These are phyloP conservation scores for Mollisiaceae sp. DNA, from an alignment of 2,329 filamentous ascomycete genomes.

Conservation along the genomic window DNA sequence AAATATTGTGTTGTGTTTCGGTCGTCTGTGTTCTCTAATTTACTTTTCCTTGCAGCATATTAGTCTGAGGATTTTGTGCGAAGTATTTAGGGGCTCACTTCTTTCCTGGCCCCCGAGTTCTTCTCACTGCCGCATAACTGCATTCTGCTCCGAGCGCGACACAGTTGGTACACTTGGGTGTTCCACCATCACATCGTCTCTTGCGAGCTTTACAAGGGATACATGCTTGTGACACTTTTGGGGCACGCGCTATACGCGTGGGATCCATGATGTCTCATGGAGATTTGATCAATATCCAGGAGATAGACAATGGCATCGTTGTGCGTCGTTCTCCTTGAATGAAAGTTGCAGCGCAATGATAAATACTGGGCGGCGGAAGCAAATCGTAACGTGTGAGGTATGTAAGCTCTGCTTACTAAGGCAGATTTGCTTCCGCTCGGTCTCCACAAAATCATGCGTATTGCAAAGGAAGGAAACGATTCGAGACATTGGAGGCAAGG, in stretches of 20 bases:
- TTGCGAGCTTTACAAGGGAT: slow-evolving; percentile 16
- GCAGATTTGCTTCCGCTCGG: slow-evolving; percentile 14
- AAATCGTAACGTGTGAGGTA: neutral
- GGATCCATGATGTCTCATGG: no score
- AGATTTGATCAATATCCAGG: no score
- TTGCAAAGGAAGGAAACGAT: no score
- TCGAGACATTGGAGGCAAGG: no score
- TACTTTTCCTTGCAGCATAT: no score
- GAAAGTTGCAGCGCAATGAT: neutral
- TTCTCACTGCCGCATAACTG: slow-evolving; percentile 10
- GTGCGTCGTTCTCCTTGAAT: neutral
- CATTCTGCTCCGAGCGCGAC: slow-evolving; percentile 8
- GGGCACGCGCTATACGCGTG: no score
- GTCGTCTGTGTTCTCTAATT: no score
- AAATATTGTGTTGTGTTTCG: no score
- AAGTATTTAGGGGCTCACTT: no score
- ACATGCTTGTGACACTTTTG: slow-evolving; percentile 11
- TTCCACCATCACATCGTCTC: slow-evolving; percentile 18
- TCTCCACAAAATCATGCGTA: neutral
- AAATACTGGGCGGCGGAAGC: slow-evolving; percentile 9
- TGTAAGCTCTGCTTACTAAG: neutral
- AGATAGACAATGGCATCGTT: no score
- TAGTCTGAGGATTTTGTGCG: no score
- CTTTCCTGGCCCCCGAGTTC: slow-evolving; percentile 15
- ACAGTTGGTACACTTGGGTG: slow-evolving; percentile 15